These are phyloP conservation scores for Thelonectria blattea DNA, from an alignment of 2,329 filamentous ascomycete genomes.

Conservation along the genomic window DNA sequence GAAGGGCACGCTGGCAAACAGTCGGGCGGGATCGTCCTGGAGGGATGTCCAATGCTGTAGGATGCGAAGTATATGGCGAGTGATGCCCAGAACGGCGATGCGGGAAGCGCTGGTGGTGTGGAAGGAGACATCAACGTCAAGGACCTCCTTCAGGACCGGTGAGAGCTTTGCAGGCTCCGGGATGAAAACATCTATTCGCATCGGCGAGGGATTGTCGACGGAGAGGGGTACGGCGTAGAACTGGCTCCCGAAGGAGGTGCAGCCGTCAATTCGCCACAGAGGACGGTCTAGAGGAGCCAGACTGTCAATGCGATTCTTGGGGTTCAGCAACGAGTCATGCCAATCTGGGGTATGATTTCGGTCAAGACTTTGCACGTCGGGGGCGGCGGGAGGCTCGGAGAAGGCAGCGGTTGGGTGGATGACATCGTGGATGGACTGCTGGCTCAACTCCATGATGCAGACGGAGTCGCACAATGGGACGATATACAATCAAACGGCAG, in stretches of 20 bases:
- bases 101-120: constrained; percentile 59
- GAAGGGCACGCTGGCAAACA: constrained; percentile 59
- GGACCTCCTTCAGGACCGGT: constrained; percentile 49
- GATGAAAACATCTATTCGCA: constrained; percentile 65
- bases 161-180: constrained; percentile 55
- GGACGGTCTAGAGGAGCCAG: constrained; percentile 52
- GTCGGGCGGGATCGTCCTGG: constrained; percentile 36
- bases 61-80: constrained; percentile 59
- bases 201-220: constrained; percentile 51
- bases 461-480: constrained; percentile 13
- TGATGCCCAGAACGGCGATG: constrained; percentile 57
- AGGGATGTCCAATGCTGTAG: constrained; percentile 57
- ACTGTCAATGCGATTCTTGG: constrained; percentile 66
- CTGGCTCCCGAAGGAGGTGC: constrained; percentile 62
- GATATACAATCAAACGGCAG: constrained; percentile 21
- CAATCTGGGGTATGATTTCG: constrained; percentile 41
- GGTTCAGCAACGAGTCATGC: constrained; percentile 60
- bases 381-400: constrained; percentile 23
- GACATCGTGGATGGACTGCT: constrained; percentile 59
- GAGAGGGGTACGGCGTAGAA: constrained; percentile 63
- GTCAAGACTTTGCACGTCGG: background rate
- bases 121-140: constrained; percentile 58
- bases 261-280: constrained; percentile 65
- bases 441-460: constrained; percentile 59
- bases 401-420: constrained; percentile 65